Evolutionary conservation across 306 rosid genomes (phyloP).

Genomic region (Fagus crenata): DNA sequence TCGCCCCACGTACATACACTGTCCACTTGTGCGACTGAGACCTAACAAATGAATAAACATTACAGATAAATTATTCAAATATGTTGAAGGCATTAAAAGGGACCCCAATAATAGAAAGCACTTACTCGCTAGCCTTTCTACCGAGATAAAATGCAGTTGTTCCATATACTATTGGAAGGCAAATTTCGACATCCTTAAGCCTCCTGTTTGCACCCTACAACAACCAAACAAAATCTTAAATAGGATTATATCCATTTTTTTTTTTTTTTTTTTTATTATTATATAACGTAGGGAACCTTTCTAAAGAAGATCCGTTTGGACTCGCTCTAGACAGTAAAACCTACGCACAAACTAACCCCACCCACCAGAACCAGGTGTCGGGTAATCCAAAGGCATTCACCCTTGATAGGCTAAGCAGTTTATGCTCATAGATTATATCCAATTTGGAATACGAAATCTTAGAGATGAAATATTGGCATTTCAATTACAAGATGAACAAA

Average conservation of each 20-base stretch:
- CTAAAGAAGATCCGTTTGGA: too few relatives aligned
- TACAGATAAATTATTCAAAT: slow-evolving; percentile 27
- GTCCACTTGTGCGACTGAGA: slow-evolving; percentile 98
- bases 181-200: slow-evolving; percentile 77
- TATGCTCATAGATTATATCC: too few relatives aligned
- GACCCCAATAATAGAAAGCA: slow-evolving; percentile 20
- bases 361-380: too few relatives aligned
- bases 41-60: slow-evolving; percentile 42
- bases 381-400: too few relatives aligned
- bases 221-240: slow-evolving; percentile 17
- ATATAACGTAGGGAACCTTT: too few relatives aligned
- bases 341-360: too few relatives aligned
- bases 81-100: slow-evolving; percentile 10
- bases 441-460: not conserved
- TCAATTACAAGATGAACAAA: not conserved
- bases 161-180: slow-evolving; percentile 91
- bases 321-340: too few relatives aligned
- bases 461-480: not conserved
- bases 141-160: slow-evolving; percentile 90
- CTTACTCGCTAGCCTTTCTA: slow-evolving; percentile 98
- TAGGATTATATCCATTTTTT: not conserved
- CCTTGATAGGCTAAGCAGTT: too few relatives aligned
- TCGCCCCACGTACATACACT: slow-evolving; percentile 89
- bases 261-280: too few relatives aligned
- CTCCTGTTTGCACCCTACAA: slow-evolving; percentile 62